Base-by-base conservation (phyloP, 768 basidiomycete genomes). In the Amanita phalloides region DNA sequence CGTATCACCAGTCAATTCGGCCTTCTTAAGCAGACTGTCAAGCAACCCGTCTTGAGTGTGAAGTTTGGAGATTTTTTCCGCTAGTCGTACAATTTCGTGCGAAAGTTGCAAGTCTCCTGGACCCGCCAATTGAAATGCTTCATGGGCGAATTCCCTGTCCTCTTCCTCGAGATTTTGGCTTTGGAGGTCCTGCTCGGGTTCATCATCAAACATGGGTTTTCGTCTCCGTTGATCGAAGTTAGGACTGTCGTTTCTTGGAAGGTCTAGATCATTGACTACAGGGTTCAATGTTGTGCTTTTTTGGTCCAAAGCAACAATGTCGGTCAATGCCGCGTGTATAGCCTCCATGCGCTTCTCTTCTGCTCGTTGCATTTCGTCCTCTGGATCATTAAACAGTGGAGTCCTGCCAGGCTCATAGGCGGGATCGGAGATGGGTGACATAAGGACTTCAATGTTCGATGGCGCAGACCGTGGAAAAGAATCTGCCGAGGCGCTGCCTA, bases 321-420 rank as follows among this genome's bases (percentile, higher is more conserved):
- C 90, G 8, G 90, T 93, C 55, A 99, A 71, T 3, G 96, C 96
- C 6, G 93, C 93, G 60, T 93, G 92, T 17, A 98, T 96, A 2
- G 95, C 94, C 59, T 93, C 91, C 81, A 98, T 96, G 36, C 91
- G 76, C 57, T 86, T 76, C 48, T 86, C 79, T 64, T 95, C 86
- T 44, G 79, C 81, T 45, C 82, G 75, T 44, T 84, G 81, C 55
- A 69, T 69, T 54, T 73, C 78, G 54, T 90, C 86, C 55, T 86
- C 84, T 1, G 86, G 82, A 58, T 90, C 86, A 57, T 85, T 80
- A 55, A 94, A 93, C 20, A 94, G 71, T 6, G 88, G 88, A 0
- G 84, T 81, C 42, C 89, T 74, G 1, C 79, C 66, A n/a, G 74
- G 67, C 23, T 79, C 74, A 1, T 77, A 71, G 8, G 74, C 68